Evolutionary conservation across 2,329 filamentous ascomycete species (phyloP).

Genomic region (Thielaviopsis musarum): DNA sequence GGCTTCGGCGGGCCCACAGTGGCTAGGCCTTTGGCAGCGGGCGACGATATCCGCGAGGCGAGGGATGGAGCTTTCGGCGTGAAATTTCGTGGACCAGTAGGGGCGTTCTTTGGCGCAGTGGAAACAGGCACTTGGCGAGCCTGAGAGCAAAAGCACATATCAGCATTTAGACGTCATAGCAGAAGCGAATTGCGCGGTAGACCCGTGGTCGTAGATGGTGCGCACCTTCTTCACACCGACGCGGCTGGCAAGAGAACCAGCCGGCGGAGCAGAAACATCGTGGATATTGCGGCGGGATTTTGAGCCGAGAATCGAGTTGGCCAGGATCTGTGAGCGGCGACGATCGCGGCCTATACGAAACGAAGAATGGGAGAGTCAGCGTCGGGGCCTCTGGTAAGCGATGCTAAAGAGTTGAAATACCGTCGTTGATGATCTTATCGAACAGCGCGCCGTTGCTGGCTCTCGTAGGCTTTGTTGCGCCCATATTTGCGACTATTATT

Average conservation of each 20-base stretch:
- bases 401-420: constrained; percentile 19
- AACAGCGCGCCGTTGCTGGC: constrained; percentile 31
- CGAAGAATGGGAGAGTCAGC: background rate
- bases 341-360: constrained; percentile 39
- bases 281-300: constrained; percentile 41
- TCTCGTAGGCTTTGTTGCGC: constrained; percentile 18
- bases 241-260: constrained; percentile 50
- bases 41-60: constrained; percentile 9
- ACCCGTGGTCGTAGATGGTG: background rate
- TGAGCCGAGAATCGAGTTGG: constrained; percentile 49
- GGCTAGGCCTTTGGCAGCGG: constrained; percentile 7
- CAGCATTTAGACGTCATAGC: background rate
- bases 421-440: constrained; percentile 37
- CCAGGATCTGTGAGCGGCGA: constrained; percentile 56
- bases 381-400: background rate
- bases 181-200: background rate
- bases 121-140: background rate
- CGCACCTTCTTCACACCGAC: constrained; percentile 56
- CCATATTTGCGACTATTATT: background rate
- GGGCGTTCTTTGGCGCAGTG: background rate
- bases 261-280: constrained; percentile 26
- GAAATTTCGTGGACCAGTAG: background rate
- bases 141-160: background rate
- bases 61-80: constrained; percentile 1
- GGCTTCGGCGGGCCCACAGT: constrained; percentile 8